Conservation (phyloP, 768 basidiomycete genomes). For the Pleurotus giganteus region DNA sequence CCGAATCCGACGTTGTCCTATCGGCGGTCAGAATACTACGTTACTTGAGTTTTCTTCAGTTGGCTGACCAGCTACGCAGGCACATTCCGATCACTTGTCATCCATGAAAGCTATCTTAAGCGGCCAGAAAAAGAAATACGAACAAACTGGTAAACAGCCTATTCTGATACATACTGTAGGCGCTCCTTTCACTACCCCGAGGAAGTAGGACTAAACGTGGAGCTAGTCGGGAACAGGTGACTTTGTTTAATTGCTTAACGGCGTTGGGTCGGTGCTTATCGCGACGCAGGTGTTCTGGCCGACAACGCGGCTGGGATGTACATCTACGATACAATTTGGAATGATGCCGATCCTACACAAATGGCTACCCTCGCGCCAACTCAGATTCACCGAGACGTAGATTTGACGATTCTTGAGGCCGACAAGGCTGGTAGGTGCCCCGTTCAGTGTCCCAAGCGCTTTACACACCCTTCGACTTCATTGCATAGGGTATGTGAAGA, state of each 20-base stretch:
- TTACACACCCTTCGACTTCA: neutral
- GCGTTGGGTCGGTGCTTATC: neutral
- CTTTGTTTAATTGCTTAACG: conserved; percentile 20
- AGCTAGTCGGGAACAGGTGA: conserved; percentile 50
- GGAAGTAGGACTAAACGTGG: neutral
- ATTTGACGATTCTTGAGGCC: conserved; percentile 42
- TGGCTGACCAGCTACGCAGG: too few relatives aligned
- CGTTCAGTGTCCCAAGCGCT: neutral
- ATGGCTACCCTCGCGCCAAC: conserved; percentile 44
- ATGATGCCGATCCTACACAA: conserved; percentile 45
- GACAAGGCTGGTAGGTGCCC: conserved; percentile 41
- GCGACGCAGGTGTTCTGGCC: conserved; percentile 11
- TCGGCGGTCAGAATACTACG: conserved; percentile 34
- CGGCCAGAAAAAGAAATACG: conserved; percentile 48
- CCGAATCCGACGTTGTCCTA: conserved; percentile 44
- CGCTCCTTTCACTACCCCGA: neutral
- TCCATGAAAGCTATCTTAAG: conserved; percentile 45
- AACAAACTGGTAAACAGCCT: conserved; percentile 38
- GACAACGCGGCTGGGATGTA: conserved; percentile 45
- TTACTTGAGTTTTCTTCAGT: too few relatives aligned
- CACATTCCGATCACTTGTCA: conserved; percentile 42
- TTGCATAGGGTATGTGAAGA: conserved; percentile 51
- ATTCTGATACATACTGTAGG: conserved; percentile 64
- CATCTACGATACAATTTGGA: conserved; percentile 37
- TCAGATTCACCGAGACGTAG: conserved; percentile 50